A percentile compares a stretch with the other conserved stretches of the same genome.
Evolutionary conservation across 2,329 filamentous ascomycete genomes (phyloP).

Genomic region (Amylocarpus encephaloides): DNA sequence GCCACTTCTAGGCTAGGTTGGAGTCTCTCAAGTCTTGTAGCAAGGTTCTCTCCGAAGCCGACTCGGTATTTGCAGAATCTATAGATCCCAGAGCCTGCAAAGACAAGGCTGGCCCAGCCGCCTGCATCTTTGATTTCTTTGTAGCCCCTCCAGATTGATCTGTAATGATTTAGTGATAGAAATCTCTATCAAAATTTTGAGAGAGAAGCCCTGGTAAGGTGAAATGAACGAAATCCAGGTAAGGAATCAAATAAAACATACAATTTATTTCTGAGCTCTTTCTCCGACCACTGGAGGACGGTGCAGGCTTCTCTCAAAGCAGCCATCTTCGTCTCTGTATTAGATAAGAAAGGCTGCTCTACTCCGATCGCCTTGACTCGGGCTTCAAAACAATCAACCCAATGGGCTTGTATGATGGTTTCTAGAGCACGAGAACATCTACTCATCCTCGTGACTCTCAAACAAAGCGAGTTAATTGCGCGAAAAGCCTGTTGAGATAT

Average conservation of each 20-base stretch:
- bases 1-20: slow-evolving; percentile 3
- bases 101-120: slow-evolving; percentile 50
- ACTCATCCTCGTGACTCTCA: slow-evolving; percentile 1
- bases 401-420: slow-evolving; percentile 6
- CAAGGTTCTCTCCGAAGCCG: slow-evolving; percentile 34
- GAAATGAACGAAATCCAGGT: too few relatives aligned
- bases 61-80: slow-evolving; percentile 55
- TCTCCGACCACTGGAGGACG: slow-evolving; percentile 5
- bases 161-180: not conserved
- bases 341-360: slow-evolving; percentile 1
- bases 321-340: slow-evolving; percentile 6
- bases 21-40: not conserved
- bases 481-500: slow-evolving; percentile 1
- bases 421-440: slow-evolving; percentile 4
- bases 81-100: slow-evolving; percentile 52
- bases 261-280: slow-evolving; percentile 7
- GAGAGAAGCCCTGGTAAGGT: too few relatives aligned
- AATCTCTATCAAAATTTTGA: not conserved
- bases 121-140: slow-evolving; percentile 51
- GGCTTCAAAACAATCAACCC: slow-evolving; percentile 5
- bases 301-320: slow-evolving; percentile 6
- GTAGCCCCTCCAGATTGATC: slow-evolving; percentile 48
- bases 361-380: slow-evolving; percentile 3
- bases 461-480: slow-evolving; percentile 2
- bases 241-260: too few relatives aligned